These are phyloP conservation scores for Trifolium fragiferum DNA, from an alignment of 306 rosid species.

Conservation along the genomic window DNA sequence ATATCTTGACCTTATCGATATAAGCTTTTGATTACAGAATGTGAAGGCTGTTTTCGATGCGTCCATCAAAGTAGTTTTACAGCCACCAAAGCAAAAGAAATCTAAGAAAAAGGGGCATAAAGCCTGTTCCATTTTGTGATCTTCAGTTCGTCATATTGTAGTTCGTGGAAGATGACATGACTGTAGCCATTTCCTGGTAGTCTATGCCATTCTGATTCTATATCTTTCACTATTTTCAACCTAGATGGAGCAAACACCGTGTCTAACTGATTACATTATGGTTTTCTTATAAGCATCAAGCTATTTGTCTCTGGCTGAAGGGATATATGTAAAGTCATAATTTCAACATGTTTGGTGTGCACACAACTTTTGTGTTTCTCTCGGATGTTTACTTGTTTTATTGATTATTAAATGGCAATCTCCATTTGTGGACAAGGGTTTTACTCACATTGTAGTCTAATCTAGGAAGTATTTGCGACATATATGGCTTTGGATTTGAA, in stretches of 20 bases:
- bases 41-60: conserved; percentile 96
- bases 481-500: conserved; percentile 45
- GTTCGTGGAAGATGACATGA: conserved; percentile 53
- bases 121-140: conserved; percentile 84
- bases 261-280: conserved; percentile 51
- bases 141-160: conserved; percentile 33
- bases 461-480: conserved; percentile 42
- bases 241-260: conserved; percentile 50
- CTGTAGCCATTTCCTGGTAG: conserved; percentile 54
- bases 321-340: conserved; percentile 62
- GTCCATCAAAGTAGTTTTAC: conserved; percentile 94
- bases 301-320: conserved; percentile 49
- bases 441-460: conserved; percentile 55
- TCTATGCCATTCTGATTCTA: conserved; percentile 46
- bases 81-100: conserved; percentile 88
- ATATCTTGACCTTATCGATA: conserved; percentile 12
- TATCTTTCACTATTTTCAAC: conserved; percentile 48
- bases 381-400: conserved; percentile 48
- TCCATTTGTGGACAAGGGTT: conserved; percentile 40
- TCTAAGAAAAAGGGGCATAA: conserved; percentile 81
- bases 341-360: conserved; percentile 49
- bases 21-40: conserved; percentile 59
- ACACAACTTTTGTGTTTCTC: conserved; percentile 37
- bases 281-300: conserved; percentile 50
- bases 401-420: conserved; percentile 43